phyloP scores from a whole-genome alignment of 495 filamentous ascomycete species.

The Rostrohypoxylon terebratum region DNA sequence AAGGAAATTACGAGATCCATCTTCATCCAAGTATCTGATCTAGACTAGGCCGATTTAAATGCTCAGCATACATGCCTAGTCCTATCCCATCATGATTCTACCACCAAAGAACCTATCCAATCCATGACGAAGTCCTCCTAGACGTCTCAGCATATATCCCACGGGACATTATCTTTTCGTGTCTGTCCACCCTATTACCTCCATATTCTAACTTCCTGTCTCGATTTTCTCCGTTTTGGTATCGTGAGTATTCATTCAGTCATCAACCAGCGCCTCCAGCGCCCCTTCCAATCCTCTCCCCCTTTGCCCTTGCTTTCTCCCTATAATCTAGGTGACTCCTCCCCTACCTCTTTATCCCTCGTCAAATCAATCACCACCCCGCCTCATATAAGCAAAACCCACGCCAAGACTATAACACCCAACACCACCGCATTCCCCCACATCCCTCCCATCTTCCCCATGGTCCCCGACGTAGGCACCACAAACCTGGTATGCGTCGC shows the following conservation, averaged over 20 bases:
- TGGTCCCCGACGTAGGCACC: slow-evolving; percentile 16
- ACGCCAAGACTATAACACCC: slow-evolving; percentile 9
- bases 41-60: neutral
- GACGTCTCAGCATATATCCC: neutral
- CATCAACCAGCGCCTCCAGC: neutral
- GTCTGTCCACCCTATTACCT: neutral
- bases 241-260: slow-evolving; percentile 20
- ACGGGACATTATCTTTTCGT: neutral
- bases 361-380: neutral
- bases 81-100: neutral
- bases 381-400: slow-evolving; percentile 19
- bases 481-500: neutral
- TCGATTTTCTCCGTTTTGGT: neutral
- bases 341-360: neutral
- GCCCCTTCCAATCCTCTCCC: too few relatives aligned
- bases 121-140: neutral
- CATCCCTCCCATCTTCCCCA: neutral
- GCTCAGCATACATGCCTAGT: neutral
- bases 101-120: neutral
- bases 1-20: neutral
- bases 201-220: neutral
- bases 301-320: too few relatives aligned
- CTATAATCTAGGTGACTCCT: too few relatives aligned
- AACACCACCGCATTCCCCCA: neutral
- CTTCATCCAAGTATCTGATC: neutral